These are phyloP conservation scores for Diaporthe humulicola DNA, from an alignment of 2,329 filamentous ascomycete genomes.

Conservation along the genomic window DNA sequence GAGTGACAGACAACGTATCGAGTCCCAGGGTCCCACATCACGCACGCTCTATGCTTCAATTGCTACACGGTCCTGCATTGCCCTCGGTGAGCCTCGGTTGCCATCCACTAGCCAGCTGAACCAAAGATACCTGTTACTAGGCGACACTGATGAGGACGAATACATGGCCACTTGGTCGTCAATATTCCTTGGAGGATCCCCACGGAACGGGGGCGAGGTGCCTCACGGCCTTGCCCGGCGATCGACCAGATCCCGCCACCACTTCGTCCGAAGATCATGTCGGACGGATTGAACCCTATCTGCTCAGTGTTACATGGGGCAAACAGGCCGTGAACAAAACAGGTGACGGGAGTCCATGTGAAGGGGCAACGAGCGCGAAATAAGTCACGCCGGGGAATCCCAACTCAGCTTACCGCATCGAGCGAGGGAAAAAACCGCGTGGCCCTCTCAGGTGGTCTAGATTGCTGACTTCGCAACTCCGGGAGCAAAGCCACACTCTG, in stretches of 20 bases:
- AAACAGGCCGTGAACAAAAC: background rate
- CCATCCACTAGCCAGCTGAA: too few relatives aligned
- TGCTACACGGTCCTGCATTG: background rate
- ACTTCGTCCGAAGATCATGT: background rate
- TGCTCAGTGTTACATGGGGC: background rate
- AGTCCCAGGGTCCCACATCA: background rate
- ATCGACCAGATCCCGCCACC: background rate
- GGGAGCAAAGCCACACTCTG: background rate
- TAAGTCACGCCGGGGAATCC: background rate
- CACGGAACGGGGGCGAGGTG: background rate
- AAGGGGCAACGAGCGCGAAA: background rate
- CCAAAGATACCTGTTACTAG: background rate
- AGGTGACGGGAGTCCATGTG: background rate
- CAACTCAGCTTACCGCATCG: background rate
- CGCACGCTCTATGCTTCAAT: background rate
- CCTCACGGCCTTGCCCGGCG: background rate
- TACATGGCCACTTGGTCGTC: background rate
- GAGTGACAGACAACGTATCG: background rate
- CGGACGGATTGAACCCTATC: background rate
- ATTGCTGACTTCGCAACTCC: background rate
- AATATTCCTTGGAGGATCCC: background rate
- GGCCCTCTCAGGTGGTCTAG: background rate
- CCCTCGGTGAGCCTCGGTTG: background rate
- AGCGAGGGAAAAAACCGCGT: slow-evolving; percentile 4
- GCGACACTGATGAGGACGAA: background rate